Evolutionary conservation across 1,284 basidiomycete species (phyloP).

Genomic region (Irpex sp.): DNA sequence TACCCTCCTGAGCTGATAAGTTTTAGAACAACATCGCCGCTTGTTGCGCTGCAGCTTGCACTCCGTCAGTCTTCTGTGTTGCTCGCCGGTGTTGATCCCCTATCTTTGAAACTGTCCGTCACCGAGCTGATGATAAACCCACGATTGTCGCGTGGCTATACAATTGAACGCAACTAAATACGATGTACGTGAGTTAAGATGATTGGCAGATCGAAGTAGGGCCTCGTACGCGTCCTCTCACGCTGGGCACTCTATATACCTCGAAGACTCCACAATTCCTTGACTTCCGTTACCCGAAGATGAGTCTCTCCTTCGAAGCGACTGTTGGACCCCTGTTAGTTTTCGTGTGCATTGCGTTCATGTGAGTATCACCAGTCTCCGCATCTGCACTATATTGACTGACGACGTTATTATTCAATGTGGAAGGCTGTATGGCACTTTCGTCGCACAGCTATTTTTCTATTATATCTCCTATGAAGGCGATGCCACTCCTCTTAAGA

Average conservation of each 20-base stretch:
- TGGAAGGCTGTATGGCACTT: slow-evolving; percentile 2
- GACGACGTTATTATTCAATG: neutral
- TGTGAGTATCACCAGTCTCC: neutral
- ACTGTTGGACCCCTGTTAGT: neutral
- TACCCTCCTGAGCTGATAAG: no score
- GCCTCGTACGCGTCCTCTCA: no score
- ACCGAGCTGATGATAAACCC: neutral
- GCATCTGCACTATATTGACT: neutral
- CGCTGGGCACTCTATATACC: neutral
- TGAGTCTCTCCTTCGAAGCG: neutral
- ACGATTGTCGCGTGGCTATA: neutral
- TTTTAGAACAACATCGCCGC: no score
- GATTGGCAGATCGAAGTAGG: neutral
- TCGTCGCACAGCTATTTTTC: slow-evolving; percentile 3
- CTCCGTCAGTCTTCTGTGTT: no score
- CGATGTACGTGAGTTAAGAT: neutral
- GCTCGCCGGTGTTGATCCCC: no score
- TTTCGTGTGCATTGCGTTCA: slow-evolving; percentile 3
- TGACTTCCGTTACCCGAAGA: neutral
- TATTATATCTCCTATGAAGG: neutral
- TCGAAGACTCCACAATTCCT: neutral
- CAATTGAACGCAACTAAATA: no score
- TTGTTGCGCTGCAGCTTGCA: no score
- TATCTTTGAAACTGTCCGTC: no score
- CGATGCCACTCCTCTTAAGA: neutral